These are phyloP conservation scores for Penicillium pancosmium DNA, from an alignment of 495 filamentous ascomycete species.

Conservation along the genomic window DNA sequence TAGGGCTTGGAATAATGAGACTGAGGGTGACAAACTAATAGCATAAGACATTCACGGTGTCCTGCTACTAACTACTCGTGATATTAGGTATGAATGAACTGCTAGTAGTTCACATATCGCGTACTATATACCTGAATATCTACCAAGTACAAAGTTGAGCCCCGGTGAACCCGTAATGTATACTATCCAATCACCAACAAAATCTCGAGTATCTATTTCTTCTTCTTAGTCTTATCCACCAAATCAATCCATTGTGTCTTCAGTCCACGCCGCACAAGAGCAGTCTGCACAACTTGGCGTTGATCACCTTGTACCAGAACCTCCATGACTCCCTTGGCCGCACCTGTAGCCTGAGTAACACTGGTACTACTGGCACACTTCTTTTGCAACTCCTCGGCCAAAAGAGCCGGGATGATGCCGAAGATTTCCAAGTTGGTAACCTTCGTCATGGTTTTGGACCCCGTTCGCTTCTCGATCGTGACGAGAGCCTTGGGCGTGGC, in stretches of 20 bases:
- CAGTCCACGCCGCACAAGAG: constrained; percentile 63
- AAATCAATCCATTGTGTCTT: constrained; percentile 62
- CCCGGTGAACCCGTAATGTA: too few species aligned
- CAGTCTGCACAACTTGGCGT: constrained; percentile 60
- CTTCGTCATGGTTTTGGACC: constrained; percentile 69
- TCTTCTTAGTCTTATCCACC: constrained; percentile 72
- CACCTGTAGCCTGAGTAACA: constrained; percentile 62
- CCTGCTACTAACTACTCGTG: too few species aligned
- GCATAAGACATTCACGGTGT: too few species aligned
- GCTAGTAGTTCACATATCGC: too few species aligned
- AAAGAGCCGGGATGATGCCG: constrained; percentile 57
- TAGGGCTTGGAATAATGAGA: too few species aligned
- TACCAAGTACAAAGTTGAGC: too few species aligned
- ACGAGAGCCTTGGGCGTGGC: constrained; percentile 61
- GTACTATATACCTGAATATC: too few species aligned
- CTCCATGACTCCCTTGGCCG: constrained; percentile 68
- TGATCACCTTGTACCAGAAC: constrained; percentile 73
- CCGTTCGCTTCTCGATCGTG: constrained; percentile 64
- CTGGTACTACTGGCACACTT: constrained; percentile 72
- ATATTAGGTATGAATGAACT: too few species aligned
- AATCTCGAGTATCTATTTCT: constrained; percentile 45
- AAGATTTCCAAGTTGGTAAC: constrained; percentile 65
- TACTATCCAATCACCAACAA: background rate
- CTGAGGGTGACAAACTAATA: too few species aligned
- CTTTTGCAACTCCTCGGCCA: constrained; percentile 73